These are phyloP conservation scores for Rhodotorula sp. DNA, from an alignment of 1,284 basidiomycete species.

Conservation along the genomic window DNA sequence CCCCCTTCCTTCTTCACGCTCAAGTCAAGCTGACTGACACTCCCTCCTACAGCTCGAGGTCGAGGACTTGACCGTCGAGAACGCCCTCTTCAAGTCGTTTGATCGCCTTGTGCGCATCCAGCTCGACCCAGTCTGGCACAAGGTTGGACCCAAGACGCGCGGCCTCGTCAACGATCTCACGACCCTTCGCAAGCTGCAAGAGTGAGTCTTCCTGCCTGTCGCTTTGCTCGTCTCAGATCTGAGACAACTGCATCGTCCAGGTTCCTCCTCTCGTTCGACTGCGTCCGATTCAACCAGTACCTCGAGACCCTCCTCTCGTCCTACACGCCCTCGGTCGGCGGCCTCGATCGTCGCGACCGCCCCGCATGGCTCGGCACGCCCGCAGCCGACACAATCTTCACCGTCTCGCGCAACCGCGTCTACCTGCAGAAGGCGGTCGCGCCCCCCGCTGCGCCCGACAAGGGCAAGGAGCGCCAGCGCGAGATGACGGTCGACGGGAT, in stretches of 20 bases:
- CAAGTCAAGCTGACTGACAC: background rate
- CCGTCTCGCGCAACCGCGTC: slow-evolving; percentile 74
- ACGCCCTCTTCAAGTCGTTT: slow-evolving; percentile 91
- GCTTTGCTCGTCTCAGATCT: too few relatives aligned
- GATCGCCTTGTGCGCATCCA: slow-evolving; percentile 85
- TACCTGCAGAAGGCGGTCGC: slow-evolving; percentile 61
- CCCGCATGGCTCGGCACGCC: slow-evolving; percentile 86
- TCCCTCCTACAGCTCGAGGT: slow-evolving; percentile 70
- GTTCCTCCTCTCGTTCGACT: slow-evolving; percentile 87
- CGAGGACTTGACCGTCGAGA: slow-evolving; percentile 90
- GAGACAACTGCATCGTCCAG: slow-evolving; percentile 53
- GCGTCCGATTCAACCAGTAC: slow-evolving; percentile 86
- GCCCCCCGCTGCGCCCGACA: slow-evolving; percentile 40
- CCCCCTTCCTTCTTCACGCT: background rate
- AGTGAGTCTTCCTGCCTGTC: slow-evolving; percentile 55
- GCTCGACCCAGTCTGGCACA: slow-evolving; percentile 94
- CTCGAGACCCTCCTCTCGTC: slow-evolving; percentile 85
- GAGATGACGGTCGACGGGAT: slow-evolving; percentile 33
- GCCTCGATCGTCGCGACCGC: slow-evolving; percentile 58
- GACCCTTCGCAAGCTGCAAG: slow-evolving; percentile 78
- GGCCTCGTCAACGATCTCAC: slow-evolving; percentile 87
- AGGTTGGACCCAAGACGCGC: slow-evolving; percentile 87
- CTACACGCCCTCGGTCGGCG: slow-evolving; percentile 55
- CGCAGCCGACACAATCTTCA: slow-evolving; percentile 83
- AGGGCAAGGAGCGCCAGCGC: slow-evolving; percentile 46